Evolutionary conservation across 257 asterid genomes (phyloP), one percentile per base, ranked within the genome.

Genomic region (Solanum habrochaites): DNA sequence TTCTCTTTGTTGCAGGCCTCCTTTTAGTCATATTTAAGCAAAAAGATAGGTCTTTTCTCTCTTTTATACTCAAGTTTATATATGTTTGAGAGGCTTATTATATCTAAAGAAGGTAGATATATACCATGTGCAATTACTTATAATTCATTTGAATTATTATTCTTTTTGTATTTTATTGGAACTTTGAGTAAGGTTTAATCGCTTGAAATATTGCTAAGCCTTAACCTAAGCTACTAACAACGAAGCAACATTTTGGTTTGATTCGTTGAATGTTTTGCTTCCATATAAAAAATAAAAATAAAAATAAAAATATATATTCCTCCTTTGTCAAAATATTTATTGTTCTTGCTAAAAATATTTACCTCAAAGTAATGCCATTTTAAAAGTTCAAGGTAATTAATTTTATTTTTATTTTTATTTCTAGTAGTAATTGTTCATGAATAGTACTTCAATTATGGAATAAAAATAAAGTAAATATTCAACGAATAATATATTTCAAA

Each of bases 21-120:
- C 70, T 70, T 91, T 92, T 92, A 86, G 91, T 85, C 89, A 88
- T 66, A 66, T 80, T 15, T 90, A 93, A 93, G 96, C 95, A 94
- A 94, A 90, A 60, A 62, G 8, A n/a, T 83, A 81, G 87, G 87
- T 52, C 62, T 52, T 52, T 52, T 52, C 62, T 52, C 62, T 18
- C 91, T 91, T 91, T 85, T 75, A 58, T 8, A 86, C 93, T 89
- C 87, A 92, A 92, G 91, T 84, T 90, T 86, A 94, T 67, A 67
- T 27, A 27, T 93, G 92, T 91, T 85, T n/a, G 83, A 25, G 87
- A 60, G 87, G 43, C 87, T 66, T 72, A 49, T 87, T 91, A 94
- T 87, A 89, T 87, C 47, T 25, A 86, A 58, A 67, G 60, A 87
- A 69, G 90, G 32, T 86, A 75, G 32, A 32, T 10, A 32, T 32